Conservation (phyloP, 169 alveolate genomes). For the Cryptosporidium tyzzeri region DNA sequence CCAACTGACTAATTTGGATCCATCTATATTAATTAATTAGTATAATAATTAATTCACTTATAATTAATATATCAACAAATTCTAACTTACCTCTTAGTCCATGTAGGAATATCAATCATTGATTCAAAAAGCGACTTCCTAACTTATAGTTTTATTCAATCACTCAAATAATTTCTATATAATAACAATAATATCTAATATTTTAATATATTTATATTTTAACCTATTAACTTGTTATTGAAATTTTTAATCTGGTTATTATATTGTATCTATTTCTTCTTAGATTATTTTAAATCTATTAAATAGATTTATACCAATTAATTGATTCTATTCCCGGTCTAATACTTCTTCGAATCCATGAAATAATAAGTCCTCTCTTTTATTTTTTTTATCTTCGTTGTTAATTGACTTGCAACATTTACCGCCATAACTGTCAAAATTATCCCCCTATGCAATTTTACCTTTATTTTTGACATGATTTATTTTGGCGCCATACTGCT, state of each 20-base stretch:
- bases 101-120: conserved; percentile 49
- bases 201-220: no score
- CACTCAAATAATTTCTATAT: neutral
- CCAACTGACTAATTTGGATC: conserved; percentile 21
- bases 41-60: neutral
- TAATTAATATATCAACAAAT: neutral
- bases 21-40: conserved; percentile 16
- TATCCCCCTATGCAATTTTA: neutral
- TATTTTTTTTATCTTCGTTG: no score
- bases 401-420: neutral
- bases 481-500: neutral
- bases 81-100: conserved; percentile 69
- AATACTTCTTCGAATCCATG: neutral
- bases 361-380: neutral
- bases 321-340: no score
- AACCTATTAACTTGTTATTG: no score
- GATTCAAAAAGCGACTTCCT: neutral
- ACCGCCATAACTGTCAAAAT: neutral
- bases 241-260: no score
- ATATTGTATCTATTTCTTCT: neutral
- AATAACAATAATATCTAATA: no score
- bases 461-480: neutral
- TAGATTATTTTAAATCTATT: no score
- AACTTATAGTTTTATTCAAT: neutral
- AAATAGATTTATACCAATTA: no score